These are phyloP conservation scores for Corynascus novoguineensis DNA, from an alignment of 495 filamentous ascomycete species.

Conservation along the genomic window DNA sequence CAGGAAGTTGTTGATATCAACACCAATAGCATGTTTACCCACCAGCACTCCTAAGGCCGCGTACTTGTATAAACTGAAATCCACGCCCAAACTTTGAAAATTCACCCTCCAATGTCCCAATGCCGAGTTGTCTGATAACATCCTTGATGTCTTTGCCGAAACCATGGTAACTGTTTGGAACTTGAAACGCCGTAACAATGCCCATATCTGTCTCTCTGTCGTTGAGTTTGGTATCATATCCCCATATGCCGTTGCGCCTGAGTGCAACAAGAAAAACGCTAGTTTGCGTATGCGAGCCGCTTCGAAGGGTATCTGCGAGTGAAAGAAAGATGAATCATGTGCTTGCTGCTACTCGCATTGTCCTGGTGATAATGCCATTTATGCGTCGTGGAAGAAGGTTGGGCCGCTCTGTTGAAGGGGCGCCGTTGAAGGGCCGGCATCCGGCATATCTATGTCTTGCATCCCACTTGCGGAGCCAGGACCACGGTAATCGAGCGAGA, in stretches of 20 bases:
- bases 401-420: conserved; percentile 34
- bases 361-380: conserved; percentile 2
- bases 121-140: not conserved
- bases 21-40: not conserved
- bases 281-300: not conserved
- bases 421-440: conserved; percentile 43
- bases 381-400: conserved; percentile 47
- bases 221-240: conserved; percentile 8
- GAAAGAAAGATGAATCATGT: not conserved
- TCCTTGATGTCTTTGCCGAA: conserved; percentile 6
- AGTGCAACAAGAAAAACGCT: conserved; percentile 5
- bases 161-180: conserved; percentile 12
- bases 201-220: conserved; percentile 6
- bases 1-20: not conserved
- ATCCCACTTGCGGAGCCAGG: conserved; percentile 21
- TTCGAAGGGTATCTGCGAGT: not conserved
- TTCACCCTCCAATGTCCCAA: conserved; percentile 12
- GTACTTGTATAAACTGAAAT: not conserved
- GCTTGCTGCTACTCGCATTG: not conserved
- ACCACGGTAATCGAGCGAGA: conserved; percentile 28
- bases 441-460: conserved; percentile 44
- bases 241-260: conserved; percentile 13
- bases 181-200: conserved; percentile 28
- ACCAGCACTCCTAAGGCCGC: not conserved
- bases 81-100: not conserved